Percentiles rank a stretch among this genome's conserved stretches.
Evolutionary conservation across 495 filamentous ascomycete genomes (phyloP).

Genomic region (Penicillium roqueforti): DNA sequence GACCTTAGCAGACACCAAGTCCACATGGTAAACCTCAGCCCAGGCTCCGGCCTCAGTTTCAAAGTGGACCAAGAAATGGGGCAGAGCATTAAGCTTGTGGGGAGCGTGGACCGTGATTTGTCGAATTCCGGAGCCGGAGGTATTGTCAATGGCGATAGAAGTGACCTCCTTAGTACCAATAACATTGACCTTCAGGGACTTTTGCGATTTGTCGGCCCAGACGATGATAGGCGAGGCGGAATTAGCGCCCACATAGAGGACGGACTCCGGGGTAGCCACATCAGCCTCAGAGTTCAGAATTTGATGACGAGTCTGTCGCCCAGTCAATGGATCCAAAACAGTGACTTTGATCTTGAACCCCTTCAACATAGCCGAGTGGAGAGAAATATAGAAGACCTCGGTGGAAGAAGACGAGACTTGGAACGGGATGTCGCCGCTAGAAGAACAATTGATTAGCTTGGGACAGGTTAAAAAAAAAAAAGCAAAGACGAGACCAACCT

Average conservation of each 20-base stretch:
- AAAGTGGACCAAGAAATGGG: slow-evolving; percentile 84
- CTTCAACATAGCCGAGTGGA: slow-evolving; percentile 63
- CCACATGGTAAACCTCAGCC: slow-evolving; percentile 82
- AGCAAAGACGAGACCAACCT: slow-evolving; percentile 36
- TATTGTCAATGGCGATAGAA: slow-evolving; percentile 47
- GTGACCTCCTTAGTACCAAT: slow-evolving; percentile 65
- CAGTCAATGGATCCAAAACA: slow-evolving; percentile 64
- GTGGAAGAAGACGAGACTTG: slow-evolving; percentile 73
- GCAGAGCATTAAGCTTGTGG: slow-evolving; percentile 59
- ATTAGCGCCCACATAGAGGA: slow-evolving; percentile 78
- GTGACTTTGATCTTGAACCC: slow-evolving; percentile 70
- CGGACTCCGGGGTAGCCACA: slow-evolving; percentile 58
- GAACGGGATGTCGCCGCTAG: slow-evolving; percentile 64
- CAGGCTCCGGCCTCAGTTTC: slow-evolving; percentile 65
- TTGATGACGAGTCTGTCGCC: slow-evolving; percentile 60
- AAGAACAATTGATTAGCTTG: slow-evolving; percentile 19
- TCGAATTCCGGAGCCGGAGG: slow-evolving; percentile 55
- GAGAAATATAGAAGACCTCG: slow-evolving; percentile 70
- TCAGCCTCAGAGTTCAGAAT: slow-evolving; percentile 69
- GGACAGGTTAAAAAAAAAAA: neutral
- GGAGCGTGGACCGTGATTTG: slow-evolving; percentile 71
- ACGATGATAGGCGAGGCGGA: slow-evolving; percentile 76
- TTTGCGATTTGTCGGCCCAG: slow-evolving; percentile 69
- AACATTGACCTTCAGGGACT: slow-evolving; percentile 72
- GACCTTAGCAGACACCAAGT: slow-evolving; percentile 60